Base-by-base conservation (phyloP, 2,329 filamentous ascomycete species). In the Teratosphaeria epicoccoides region DNA sequence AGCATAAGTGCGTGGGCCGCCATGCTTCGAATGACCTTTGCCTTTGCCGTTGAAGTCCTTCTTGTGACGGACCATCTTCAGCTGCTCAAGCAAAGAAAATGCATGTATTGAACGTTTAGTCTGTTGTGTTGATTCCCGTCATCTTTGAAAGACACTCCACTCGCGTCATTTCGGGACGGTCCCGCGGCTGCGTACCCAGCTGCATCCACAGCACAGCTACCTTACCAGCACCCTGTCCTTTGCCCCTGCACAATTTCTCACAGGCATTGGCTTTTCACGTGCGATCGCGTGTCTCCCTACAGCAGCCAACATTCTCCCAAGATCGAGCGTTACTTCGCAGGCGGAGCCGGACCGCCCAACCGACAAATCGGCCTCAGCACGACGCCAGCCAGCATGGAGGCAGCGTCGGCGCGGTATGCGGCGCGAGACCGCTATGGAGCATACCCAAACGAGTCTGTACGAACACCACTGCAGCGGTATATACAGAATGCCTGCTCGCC, bases 401-500 rank as follows among this genome's bases (percentile, higher is more conserved):
- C 93, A 68, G 85, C 90, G 68, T 94, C 90, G 68, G 90, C 90
- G 72, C 85, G 93, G 68, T 95, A 94, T 77, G 93, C 91, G 66
- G 86, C 90, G 64, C 84, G 91, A 73, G 91, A 96, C 76, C 89
- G 90, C 71, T 97, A 93, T 79, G 83, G 83, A 72, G 83, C 83
- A 72, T 85, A 85, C 68, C 84, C 86, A 73, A 83, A 83, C 67
- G 82, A 86, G 68, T 82, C 87, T 57, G 82, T 85, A 51, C 82
- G 86, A 58, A 91, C 90, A 52, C 88, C 90, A 68, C 81, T 98
- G 55, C 90, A 95, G 74, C 86, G 93, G 71, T 96, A 90, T 71
- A 95, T 98, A 70, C 83, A 93, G 69, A 90, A 90, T 73, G 91
- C 93, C 59, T 97, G 93, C 76, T 94, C 93, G 65, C 88, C 93